Base-by-base conservation (phyloP, 805 yeast genomes). In the Nakazawaea holstii region DNA sequence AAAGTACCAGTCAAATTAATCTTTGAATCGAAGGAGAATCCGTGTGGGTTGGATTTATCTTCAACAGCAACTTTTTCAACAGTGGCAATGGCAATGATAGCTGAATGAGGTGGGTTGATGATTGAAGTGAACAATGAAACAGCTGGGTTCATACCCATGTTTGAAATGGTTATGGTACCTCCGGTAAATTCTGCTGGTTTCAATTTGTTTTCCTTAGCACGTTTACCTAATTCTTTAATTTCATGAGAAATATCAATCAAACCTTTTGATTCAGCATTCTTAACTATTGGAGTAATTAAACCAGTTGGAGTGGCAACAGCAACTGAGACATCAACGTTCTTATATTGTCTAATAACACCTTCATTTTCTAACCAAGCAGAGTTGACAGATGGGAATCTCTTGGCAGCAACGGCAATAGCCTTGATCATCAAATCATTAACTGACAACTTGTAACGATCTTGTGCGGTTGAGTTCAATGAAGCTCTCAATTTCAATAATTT, bases 301-400 rank as follows among this genome's bases (percentile, higher is more conserved):
- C 99, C 99, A 44, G 95, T 80, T 66, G 98, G 97, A 15, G 99
- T 94, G 52, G 99, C 94, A 54, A 94, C 99, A 36, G 99, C 99
- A 52, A 92, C 97, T 24, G 98, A 90, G 49, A 94, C 95, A 63
- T 94, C 99, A 48, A 92, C 98, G 60, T 80, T 84, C 61, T 76
- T 74, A 79, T 81, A 94, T 72, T 87, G 91, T 75, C 99, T 87
- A 57, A 94, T 88, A 60, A 92, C 84, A 55, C 90, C 89, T 72
- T 94, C 85, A 35, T 77, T 70, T 65, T 84, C 95, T 60, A 94
- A 77, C 94, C 97, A 94, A 66, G 91, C 87, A 24, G 97, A 80
- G 76, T 94, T 94, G 55, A 83, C 96, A 56, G 84, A 90, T 52
- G 99, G 99, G 46, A 91, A 96, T 70, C 92, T 82, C 68, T 76